phyloP scores from a whole-genome alignment of 306 rosid species.

The Corylus americana region DNA sequence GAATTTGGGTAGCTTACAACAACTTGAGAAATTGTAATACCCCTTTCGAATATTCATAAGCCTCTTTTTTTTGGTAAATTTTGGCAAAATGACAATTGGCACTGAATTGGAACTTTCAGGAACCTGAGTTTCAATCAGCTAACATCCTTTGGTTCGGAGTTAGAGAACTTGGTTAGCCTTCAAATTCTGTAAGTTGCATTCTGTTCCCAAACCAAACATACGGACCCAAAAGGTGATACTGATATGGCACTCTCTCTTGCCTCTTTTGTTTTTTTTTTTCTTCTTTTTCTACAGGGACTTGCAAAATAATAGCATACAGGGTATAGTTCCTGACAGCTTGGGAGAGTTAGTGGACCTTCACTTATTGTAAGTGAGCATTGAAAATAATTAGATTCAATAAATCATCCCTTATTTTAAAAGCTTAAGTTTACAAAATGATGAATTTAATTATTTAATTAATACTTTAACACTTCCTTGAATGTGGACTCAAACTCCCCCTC shows the following conservation, averaged over 20 bases:
- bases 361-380: constrained; percentile 58
- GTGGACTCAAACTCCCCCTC: too few species aligned
- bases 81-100: constrained; percentile 6
- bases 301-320: constrained; percentile 71
- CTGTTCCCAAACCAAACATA: constrained; percentile 9
- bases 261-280: constrained; percentile 7
- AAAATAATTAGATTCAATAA: constrained; percentile 1
- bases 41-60: constrained; percentile 21
- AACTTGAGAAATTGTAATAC: constrained; percentile 75
- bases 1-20: constrained; percentile 76
- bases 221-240: constrained; percentile 9
- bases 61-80: background rate
- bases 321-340: constrained; percentile 78
- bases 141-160: constrained; percentile 68
- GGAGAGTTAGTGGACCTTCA: constrained; percentile 83
- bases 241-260: constrained; percentile 11
- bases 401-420: too few species aligned
- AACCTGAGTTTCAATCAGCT: constrained; percentile 83
- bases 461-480: too few species aligned
- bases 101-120: constrained; percentile 55
- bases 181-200: constrained; percentile 63
- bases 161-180: constrained; percentile 70
- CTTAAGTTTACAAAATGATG: too few species aligned
- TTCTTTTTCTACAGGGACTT: constrained; percentile 57
- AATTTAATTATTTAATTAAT: too few species aligned